Conservation (phyloP, 2,329 filamentous ascomycete species). For the Decorospora gaudefroyi region DNA sequence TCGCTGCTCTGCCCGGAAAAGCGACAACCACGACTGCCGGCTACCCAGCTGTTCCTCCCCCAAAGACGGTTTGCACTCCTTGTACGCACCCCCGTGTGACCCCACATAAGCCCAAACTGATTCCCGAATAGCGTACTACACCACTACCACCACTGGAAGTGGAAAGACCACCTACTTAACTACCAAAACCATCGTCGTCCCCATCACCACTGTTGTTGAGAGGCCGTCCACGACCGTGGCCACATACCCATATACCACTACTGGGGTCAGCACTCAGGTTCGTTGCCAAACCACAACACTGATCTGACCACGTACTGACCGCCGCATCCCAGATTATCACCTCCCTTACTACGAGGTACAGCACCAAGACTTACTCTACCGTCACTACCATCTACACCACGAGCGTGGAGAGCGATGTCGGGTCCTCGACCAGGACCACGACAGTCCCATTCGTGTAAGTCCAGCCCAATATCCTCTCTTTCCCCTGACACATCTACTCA, state of each 20-base stretch:
- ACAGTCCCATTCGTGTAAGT: constrained; percentile 28
- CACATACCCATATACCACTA: constrained; percentile 19
- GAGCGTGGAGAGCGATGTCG: constrained; percentile 17
- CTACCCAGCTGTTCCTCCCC: neutral
- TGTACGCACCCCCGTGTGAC: constrained; percentile 6
- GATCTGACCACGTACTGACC: neutral
- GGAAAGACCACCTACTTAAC: constrained; percentile 16
- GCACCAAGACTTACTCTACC: constrained; percentile 19
- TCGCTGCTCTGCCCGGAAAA: constrained; percentile 22
- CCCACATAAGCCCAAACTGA: constrained; percentile 1
- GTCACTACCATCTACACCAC: constrained; percentile 23
- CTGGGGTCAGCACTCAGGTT: constrained; percentile 14
- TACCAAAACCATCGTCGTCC: constrained; percentile 26
- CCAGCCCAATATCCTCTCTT: neutral
- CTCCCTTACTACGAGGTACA: constrained; percentile 7
- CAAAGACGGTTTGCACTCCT: constrained; percentile 20
- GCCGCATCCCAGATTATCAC: constrained; percentile 10
- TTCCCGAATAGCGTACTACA: constrained; percentile 15
- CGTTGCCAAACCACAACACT: neutral
- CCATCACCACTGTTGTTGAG: constrained; percentile 20
- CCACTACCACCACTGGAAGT: constrained; percentile 16
- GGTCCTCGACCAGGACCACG: constrained; percentile 16
- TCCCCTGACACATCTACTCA: neutral
- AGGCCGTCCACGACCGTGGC: constrained; percentile 15
- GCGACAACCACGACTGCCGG: too few relatives aligned